phyloP scores from a whole-genome alignment of 805 yeast genomes.

The Cephaloascus albidus region DNA sequence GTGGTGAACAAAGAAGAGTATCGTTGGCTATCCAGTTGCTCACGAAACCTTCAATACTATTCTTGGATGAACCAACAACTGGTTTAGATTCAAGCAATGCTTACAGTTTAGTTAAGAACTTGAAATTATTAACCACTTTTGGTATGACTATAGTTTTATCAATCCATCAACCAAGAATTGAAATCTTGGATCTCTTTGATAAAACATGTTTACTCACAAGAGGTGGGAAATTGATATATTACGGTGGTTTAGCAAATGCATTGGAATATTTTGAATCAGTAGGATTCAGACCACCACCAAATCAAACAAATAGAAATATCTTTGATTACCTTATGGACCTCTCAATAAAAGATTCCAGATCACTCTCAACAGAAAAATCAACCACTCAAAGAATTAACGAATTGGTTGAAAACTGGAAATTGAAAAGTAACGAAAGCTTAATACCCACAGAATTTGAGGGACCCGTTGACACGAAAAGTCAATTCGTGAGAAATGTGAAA shows the following conservation, averaged over 20 bases:
- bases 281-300: conserved; percentile 3
- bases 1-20: conserved; percentile 76
- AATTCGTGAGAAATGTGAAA: conserved; percentile 2
- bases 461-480: neutral
- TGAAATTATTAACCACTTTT: conserved; percentile 45
- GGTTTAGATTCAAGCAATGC: conserved; percentile 81
- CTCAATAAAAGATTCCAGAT: conserved; percentile 23
- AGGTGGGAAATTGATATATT: conserved; percentile 41
- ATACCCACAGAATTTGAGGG: too few relatives aligned
- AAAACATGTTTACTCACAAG: conserved; percentile 53
- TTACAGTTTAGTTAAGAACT: conserved; percentile 46
- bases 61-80: conserved; percentile 84
- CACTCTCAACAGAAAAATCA: conserved; percentile 12
- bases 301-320: conserved; percentile 6
- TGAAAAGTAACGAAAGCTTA: conserved; percentile 1
- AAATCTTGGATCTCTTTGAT: conserved; percentile 63
- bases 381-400: conserved; percentile 15
- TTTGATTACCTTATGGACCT: conserved; percentile 25
- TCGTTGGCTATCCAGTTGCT: conserved; percentile 73
- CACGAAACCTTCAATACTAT: conserved; percentile 66
- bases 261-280: conserved; percentile 3
- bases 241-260: conserved; percentile 21
- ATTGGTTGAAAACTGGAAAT: conserved; percentile 18
- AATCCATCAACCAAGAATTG: conserved; percentile 80
- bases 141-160: conserved; percentile 71